These are phyloP conservation scores for Polytrichum formosum DNA, from an alignment of 225 moss, liverwort and hornwort species.

Conservation along the genomic window DNA sequence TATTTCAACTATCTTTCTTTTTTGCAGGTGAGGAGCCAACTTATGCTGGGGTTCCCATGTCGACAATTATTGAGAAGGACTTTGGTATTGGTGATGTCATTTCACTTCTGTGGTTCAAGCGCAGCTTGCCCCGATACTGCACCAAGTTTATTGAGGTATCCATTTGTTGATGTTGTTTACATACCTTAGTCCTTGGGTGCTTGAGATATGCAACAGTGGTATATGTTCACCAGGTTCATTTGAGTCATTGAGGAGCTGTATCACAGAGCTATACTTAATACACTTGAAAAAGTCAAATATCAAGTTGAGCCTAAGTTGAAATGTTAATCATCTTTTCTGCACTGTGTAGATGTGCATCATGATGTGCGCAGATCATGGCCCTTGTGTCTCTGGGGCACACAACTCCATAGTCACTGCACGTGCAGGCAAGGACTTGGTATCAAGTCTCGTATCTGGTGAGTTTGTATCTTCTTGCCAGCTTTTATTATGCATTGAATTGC, in stretches of 20 bases:
- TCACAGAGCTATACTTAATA: too few relatives aligned
- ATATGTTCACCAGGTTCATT: too few relatives aligned
- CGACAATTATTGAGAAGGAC: slow-evolving; percentile 80
- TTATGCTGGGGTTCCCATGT: slow-evolving; percentile 90
- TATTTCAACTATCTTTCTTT: too few relatives aligned
- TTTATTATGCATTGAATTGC: too few relatives aligned
- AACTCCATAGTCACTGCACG: slow-evolving; percentile 84
- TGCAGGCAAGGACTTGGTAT: slow-evolving; percentile 89
- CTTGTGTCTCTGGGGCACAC: slow-evolving; percentile 88
- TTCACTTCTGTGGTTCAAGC: slow-evolving; percentile 90
- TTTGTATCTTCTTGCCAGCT: neutral
- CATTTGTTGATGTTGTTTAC: neutral
- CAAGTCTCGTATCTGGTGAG: slow-evolving; percentile 75
- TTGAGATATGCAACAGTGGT: too few relatives aligned
- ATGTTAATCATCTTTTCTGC: too few relatives aligned
- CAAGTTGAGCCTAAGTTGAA: too few relatives aligned
- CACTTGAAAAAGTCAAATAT: too few relatives aligned
- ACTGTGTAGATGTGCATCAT: slow-evolving; percentile 72
- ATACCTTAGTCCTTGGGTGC: too few relatives aligned
- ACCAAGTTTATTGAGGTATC: slow-evolving; percentile 80
- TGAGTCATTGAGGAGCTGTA: too few relatives aligned
- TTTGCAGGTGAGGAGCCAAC: slow-evolving; percentile 77
- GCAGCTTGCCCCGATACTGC: slow-evolving; percentile 86
- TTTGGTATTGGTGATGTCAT: slow-evolving; percentile 84
- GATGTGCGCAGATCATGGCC: slow-evolving; percentile 90